phyloP scores from a whole-genome alignment of 177 flowering plant genomes.

The Vitis hybrid region DNA sequence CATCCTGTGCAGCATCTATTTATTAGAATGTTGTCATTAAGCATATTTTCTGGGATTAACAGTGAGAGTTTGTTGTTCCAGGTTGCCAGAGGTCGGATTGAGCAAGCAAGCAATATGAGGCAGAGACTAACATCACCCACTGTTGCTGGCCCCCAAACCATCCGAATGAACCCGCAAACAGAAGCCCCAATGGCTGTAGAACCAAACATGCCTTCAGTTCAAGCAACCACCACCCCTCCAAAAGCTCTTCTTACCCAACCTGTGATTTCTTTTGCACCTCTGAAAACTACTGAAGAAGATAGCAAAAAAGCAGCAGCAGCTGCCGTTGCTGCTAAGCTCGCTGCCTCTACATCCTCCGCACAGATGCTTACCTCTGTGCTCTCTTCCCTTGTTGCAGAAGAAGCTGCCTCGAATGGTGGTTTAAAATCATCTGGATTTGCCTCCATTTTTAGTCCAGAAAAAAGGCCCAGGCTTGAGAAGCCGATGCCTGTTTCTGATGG shows the following conservation, averaged over 20 bases:
- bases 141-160: conserved; percentile 12
- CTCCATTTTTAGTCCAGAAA: conserved; percentile 40
- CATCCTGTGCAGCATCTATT: too few relatives aligned
- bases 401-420: conserved; percentile 65
- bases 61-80: conserved; percentile 21
- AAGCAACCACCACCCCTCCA: conserved; percentile 26
- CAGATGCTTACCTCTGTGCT: conserved; percentile 84
- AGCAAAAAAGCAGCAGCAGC: conserved; percentile 82
- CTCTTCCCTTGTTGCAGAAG: conserved; percentile 85
- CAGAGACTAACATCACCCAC: conserved; percentile 34
- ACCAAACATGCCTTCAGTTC: conserved; percentile 29
- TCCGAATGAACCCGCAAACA: conserved; percentile 11
- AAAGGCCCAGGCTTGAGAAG: conserved; percentile 61
- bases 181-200: conserved; percentile 29
- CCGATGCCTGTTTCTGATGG: conserved; percentile 45
- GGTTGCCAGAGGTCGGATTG: conserved; percentile 58
- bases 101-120: conserved; percentile 38
- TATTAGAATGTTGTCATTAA: too few relatives aligned
- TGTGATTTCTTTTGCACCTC: conserved; percentile 37
- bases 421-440: conserved; percentile 33
- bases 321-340: conserved; percentile 84
- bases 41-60: too few relatives aligned
- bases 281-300: conserved; percentile 51
- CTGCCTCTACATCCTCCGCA: conserved; percentile 87
- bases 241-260: conserved; percentile 39